phyloP scores from a whole-genome alignment of 116 monocot genomes.

The Papilionanthe hybrid region DNA sequence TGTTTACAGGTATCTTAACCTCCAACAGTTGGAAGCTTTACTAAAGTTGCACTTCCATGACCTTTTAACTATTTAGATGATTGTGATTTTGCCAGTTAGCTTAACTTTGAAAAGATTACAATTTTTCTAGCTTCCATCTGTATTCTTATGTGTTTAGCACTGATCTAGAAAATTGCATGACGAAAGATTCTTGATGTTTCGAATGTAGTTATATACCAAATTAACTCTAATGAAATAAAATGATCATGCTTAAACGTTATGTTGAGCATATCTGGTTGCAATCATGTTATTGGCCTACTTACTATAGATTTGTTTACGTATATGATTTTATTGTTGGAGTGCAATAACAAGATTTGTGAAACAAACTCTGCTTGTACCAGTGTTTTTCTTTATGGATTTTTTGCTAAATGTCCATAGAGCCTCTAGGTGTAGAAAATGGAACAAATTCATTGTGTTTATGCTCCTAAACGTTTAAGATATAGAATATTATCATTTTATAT shows the following conservation, averaged over 20 bases:
- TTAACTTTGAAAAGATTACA: slow-evolving; percentile 1
- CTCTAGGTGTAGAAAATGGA: background rate
- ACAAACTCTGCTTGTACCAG: too few species aligned
- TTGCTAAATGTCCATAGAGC: background rate
- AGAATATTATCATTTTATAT: background rate
- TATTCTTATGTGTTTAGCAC: background rate
- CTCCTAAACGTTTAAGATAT: background rate
- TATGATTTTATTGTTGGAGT: background rate
- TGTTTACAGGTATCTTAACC: slow-evolving; percentile 65
- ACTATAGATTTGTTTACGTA: background rate
- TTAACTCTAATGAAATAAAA: background rate
- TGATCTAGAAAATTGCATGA: background rate
- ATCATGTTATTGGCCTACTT: background rate
- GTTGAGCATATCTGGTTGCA: background rate
- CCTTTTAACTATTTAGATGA: background rate
- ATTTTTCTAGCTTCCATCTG: background rate
- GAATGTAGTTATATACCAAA: background rate
- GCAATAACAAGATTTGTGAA: background rate
- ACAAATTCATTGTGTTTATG: background rate
- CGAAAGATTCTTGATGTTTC: background rate
- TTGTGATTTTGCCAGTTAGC: background rate
- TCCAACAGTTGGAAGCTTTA: background rate
- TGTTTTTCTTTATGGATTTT: background rate
- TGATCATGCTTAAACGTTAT: background rate
- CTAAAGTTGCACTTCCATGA: background rate